A percentile compares a stretch with the other conserved stretches of the same genome.
Evolutionary conservation across 140 eudicot species (phyloP).

Genomic region (Ambrosia hybrid): DNA sequence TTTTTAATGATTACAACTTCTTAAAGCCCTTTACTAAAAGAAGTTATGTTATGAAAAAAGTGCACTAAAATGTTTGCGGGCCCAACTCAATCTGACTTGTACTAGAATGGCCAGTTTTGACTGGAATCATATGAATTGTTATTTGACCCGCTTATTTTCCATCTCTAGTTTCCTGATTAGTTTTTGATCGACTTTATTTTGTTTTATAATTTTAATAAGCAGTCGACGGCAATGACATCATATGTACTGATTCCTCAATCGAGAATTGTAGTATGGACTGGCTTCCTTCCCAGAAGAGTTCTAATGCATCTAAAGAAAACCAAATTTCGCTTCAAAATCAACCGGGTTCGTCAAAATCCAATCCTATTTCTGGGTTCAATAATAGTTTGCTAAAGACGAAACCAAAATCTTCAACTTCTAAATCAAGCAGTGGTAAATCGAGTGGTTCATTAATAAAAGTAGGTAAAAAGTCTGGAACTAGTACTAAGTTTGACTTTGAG

Average conservation of each 20-base stretch:
- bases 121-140: neutral
- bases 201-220: slow-evolving; percentile 14
- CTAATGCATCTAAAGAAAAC: slow-evolving; percentile 32
- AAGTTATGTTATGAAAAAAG: no score
- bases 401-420: slow-evolving; percentile 43
- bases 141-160: neutral
- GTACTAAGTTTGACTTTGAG: slow-evolving; percentile 38
- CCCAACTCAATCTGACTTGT: neutral
- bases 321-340: slow-evolving; percentile 30
- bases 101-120: neutral
- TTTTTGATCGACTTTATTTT: slow-evolving; percentile 8
- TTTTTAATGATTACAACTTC: no score
- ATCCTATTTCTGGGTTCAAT: slow-evolving; percentile 27
- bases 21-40: no score
- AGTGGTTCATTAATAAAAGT: slow-evolving; percentile 35
- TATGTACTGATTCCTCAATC: slow-evolving; percentile 46
- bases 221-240: slow-evolving; percentile 44
- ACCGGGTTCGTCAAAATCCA: slow-evolving; percentile 32
- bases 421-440: slow-evolving; percentile 43
- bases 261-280: slow-evolving; percentile 48
- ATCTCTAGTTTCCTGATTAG: slow-evolving; percentile 1
- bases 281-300: slow-evolving; percentile 37
- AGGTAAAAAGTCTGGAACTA: slow-evolving; percentile 35
- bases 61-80: neutral
- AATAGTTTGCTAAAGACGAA: slow-evolving; percentile 42